These are phyloP conservation scores for Phytophthora foliorum DNA, from an alignment of 352 stramenopile species.

Conservation along the genomic window DNA sequence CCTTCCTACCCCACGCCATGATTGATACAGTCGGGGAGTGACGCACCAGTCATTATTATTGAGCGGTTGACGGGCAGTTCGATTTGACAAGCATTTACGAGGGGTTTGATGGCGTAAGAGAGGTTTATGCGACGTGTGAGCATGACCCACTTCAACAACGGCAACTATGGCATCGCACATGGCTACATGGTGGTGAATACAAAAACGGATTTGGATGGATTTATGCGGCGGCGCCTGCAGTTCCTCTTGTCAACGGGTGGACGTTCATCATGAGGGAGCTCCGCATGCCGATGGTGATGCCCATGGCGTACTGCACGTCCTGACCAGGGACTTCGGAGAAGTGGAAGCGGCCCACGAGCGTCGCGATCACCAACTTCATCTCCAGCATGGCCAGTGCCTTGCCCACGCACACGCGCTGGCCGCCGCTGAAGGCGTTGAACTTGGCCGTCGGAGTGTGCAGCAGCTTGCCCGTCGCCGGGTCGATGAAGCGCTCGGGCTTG, in stretches of 20 bases:
- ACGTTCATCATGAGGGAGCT: conserved; percentile 41
- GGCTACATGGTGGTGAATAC: conserved; percentile 5
- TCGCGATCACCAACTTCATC: conserved; percentile 70
- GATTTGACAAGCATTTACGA: background rate
- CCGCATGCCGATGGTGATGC: conserved; percentile 57
- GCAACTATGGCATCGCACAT: background rate
- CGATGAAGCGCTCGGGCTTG: conserved; percentile 57
- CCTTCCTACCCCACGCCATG: conserved; percentile 83
- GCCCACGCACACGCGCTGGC: conserved; percentile 74
- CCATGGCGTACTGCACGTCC: conserved; percentile 42
- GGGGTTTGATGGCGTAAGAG: conserved; percentile 16
- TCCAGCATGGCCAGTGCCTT: conserved; percentile 74
- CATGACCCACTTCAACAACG: background rate
- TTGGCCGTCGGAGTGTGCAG: conserved; percentile 57
- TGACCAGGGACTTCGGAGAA: conserved; percentile 39
- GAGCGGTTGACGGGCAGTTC: conserved; percentile 7
- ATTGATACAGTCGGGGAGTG: conserved; percentile 28
- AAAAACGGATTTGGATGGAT: background rate
- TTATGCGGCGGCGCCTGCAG: conserved; percentile 19
- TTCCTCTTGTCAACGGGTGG: conserved; percentile 16
- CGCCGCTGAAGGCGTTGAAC: conserved; percentile 77
- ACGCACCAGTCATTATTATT: conserved; percentile 32
- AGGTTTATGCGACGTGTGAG: conserved; percentile 16
- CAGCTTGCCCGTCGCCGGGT: conserved; percentile 46
- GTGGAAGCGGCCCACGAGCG: conserved; percentile 61